Conservation (phyloP, 2,329 filamentous ascomycete genomes). For the Diplodia seriata region DNA sequence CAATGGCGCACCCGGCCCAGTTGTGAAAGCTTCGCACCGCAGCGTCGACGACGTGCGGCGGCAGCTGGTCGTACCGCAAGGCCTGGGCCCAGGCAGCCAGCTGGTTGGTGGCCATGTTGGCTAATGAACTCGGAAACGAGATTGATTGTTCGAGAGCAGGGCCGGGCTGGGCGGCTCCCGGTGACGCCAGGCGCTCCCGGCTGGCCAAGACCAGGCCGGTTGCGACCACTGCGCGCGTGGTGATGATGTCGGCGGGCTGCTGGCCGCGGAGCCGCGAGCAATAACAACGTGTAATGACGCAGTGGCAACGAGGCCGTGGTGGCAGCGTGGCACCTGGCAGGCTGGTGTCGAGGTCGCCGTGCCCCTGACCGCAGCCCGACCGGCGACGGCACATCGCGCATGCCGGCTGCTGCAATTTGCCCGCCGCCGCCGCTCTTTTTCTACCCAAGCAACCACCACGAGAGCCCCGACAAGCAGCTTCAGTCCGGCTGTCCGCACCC, state of each 20-base stretch:
- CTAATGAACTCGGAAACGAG: slow-evolving; percentile 24
- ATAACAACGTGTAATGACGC: slow-evolving; percentile 7
- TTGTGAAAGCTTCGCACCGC: slow-evolving; percentile 61
- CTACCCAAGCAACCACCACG: not conserved
- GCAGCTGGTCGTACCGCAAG: slow-evolving; percentile 52
- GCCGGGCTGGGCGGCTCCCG: not conserved
- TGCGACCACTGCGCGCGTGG: not conserved
- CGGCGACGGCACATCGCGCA: slow-evolving; percentile 12
- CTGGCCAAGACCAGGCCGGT: not conserved
- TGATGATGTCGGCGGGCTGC: slow-evolving; percentile 1
- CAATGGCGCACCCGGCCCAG: slow-evolving; percentile 61
- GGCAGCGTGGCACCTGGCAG: not conserved
- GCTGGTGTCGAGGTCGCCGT: slow-evolving; percentile 1
- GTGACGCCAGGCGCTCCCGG: slow-evolving; percentile 20
- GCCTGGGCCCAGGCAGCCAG: slow-evolving; percentile 57
- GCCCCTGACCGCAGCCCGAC: slow-evolving; percentile 28
- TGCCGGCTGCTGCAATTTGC: slow-evolving; percentile 20
- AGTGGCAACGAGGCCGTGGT: slow-evolving; percentile 17
- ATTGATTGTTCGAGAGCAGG: slow-evolving; percentile 16
- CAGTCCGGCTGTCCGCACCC: not conserved
- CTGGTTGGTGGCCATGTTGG: slow-evolving; percentile 55
- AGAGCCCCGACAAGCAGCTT: not conserved
- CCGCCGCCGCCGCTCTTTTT: slow-evolving; percentile 15
- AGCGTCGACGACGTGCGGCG: slow-evolving; percentile 51
- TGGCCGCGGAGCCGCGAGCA: not conserved